Base-by-base conservation (phyloP, 2,329 filamentous ascomycete species). In the Epichloe elymi region DNA sequence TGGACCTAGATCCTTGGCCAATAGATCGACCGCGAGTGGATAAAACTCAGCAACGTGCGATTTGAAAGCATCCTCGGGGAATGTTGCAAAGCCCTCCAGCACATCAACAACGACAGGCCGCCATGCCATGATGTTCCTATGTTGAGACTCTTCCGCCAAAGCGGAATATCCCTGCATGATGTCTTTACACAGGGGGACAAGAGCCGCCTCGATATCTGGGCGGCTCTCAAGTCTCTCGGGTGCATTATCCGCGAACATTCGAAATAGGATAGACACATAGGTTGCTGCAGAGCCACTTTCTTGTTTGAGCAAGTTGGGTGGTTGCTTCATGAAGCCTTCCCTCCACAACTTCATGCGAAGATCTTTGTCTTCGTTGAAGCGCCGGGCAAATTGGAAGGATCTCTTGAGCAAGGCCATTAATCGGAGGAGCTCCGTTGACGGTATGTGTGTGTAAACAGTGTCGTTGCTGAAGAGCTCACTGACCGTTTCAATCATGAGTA, bases 281-380 rank as follows among this genome's bases (percentile, higher is more conserved):
- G 94, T 96, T 2, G 88, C 87, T 0, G 93, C 93, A 51, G 85
- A 87, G 40, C 93, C 91, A 54, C 82, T 88, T 70, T 99, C 93
- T 66, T 99, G 93, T 71, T 98, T 98, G 33, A 99, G 78, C 12
- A 99, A 75, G 61, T 99, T 99, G 3, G 93, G 93, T 15, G 93
- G 91, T 65, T 98, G 93, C 70, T 95, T 95, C 93, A 99, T 99
- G 75, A 98, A 99, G 0, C 94, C 93, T 66, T 98, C 93, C 48
- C 89, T 79, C 88, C 94, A 98, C 17, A 99, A 75, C 17, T 88
- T 82, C 77, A 95, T 95, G 44, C 93, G 83, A 38, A 99, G 74
- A 58, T 97, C 93, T 68, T 95, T 95, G 70, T 98, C 90, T 56
- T 89, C 88, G 67, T 99, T 99, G 75, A 99, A 99, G 60, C 85